phyloP scores from a whole-genome alignment of 257 asterid genomes.

The Salvia hispanica region DNA sequence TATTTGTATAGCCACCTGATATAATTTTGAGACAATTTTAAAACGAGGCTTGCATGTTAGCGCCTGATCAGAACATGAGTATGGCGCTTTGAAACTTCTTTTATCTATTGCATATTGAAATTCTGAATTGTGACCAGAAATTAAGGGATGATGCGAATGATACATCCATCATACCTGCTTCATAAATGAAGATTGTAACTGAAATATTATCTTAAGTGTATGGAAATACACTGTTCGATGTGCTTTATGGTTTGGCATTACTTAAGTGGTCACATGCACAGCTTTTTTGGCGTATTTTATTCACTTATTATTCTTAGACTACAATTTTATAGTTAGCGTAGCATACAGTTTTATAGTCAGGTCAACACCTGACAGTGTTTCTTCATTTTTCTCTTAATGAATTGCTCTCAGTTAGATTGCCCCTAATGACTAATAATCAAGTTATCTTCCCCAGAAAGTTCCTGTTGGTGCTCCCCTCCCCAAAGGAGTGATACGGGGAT shows the following conservation, averaged over 20 bases:
- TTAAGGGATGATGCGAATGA: conserved; percentile 1
- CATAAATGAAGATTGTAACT: not conserved
- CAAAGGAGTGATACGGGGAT: conserved; percentile 74
- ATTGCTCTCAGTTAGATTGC: conserved; percentile 22
- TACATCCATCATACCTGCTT: not conserved
- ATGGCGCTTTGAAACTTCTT: conserved; percentile 13
- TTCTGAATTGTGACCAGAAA: not conserved
- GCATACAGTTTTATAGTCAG: not conserved
- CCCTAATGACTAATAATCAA: conserved; percentile 29
- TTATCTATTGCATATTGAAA: conserved; percentile 17
- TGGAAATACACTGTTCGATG: conserved; percentile 1
- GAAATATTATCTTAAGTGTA: conserved; percentile 13
- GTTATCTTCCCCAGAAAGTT: conserved; percentile 44
- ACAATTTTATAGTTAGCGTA: conserved; percentile 6
- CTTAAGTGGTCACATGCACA: not conserved
- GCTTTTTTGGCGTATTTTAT: not conserved
- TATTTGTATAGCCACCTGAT: conserved; percentile 1
- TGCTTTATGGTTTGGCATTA: not conserved
- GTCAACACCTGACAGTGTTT: not conserved
- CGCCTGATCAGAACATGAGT: not conserved
- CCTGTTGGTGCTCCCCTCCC: conserved; percentile 54
- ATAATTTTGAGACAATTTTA: conserved; percentile 13
- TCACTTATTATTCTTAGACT: conserved; percentile 13
- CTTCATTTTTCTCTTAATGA: conserved; percentile 1
- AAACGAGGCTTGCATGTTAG: conserved; percentile 2